Evolutionary conservation across 2,329 filamentous ascomycete genomes (phyloP), one percentile per base, ranked within the genome.

Genomic region (Hirsutella thompsonii): DNA sequence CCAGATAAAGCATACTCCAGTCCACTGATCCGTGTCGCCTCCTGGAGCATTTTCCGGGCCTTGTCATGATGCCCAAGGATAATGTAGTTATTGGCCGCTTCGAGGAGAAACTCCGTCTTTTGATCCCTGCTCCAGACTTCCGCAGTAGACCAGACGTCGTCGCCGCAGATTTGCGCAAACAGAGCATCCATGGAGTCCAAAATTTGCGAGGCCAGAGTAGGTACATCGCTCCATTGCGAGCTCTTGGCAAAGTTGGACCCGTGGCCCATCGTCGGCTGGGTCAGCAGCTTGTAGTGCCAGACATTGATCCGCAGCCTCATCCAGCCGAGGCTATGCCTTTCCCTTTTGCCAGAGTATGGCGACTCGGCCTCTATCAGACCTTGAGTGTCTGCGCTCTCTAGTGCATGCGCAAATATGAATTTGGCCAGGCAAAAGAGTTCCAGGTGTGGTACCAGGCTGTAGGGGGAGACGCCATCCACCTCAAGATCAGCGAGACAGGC

Each of bases 1-100:
- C 92, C 92, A 0, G 87, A 93, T 42, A 98, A 59, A 0, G 80
- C 82, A 59, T 93, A 96, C 16, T 76, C 69, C 44, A 98, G 85
- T 0, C 76, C 73, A n/a, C 79, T 81, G 29, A 75, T 62, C 36
- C 65, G 62, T 0, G 79, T 74, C 0, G 89, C 89, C 42, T 74
- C 64, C 20, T 79, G 70, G 5, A 98, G 63, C 46, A 84, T 80
- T 37, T 78, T 70, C 46, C 74, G 72, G 0, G 90, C 89, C 52
- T 82, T 81, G 34, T 72, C 72, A 52, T 94, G 86, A 34, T 84
- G 72, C 1, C 89, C 87, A 49, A 95, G 81, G 54, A 93, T 77
- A 20, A 88, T 87, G 56, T 90, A 79, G 37, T 92, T 78, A 28
- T 86, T 82, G 2, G 88, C 82, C 48, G 84, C 76, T 58, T 98